Evolutionary conservation across 345 rosid genomes (phyloP), one percentile per base, ranked within the genome.

Genomic region (Aegle marmelos): DNA sequence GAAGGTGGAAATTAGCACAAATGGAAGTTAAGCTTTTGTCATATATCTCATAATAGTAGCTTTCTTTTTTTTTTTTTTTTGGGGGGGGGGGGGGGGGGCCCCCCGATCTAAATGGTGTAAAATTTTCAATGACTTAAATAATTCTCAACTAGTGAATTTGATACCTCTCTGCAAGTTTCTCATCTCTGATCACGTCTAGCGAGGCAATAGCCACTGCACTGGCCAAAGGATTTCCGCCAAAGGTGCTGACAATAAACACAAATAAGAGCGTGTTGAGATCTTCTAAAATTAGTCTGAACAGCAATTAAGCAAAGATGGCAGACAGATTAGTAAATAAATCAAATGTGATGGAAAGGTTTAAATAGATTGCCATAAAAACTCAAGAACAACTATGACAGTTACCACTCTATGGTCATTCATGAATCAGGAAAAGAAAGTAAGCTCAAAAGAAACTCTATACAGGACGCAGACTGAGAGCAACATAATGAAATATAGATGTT

Each of bases 181-280:
- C 99, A 70, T 90, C 91, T 72, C 79, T 86, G 66, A 94, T 86
- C 37, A 94, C 98, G 61, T 94, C 93, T 61, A 96, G 85, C 27
- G 99, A 84, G 67, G 98, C 97, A 83, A 95, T 84, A 69, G 98
- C 94, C 73, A 93, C 98, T 50, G 94, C 93, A 90, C 98, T 94
- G 71, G 97, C 98, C 88, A 96, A 85, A 83, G 97, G 94, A 86
- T 94, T 96, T 45, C 98, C 99, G 9, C 98, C 97, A 70, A 96
- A 96, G 76, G 99, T 96, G 88, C 99, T 94, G 88, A 68, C 65
- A 83, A 67, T 8, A 57, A 60, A 30, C 50, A 74, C 48, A 71
- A 70, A 79, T 45, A 65, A 48, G 54, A 66, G 63, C 25, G 70
- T 11, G 36, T 69, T 77, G 21, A 86, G 79, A 37, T 27, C 25